Evolutionary conservation across 495 filamentous ascomycete genomes (phyloP).

Genomic region (Aspergillus asperescens): DNA sequence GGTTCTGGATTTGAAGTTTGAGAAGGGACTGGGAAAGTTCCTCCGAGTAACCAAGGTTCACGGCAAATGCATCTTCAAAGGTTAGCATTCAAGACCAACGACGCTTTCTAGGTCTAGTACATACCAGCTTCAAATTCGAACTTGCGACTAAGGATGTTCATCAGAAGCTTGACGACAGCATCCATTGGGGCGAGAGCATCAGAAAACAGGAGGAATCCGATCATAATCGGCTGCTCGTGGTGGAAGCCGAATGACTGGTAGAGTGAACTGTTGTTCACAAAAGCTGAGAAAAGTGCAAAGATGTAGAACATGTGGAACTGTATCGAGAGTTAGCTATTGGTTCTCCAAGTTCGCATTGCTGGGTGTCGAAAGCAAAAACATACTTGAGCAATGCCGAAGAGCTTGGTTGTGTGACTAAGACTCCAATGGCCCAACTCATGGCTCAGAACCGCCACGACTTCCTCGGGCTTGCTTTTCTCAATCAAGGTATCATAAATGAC

Average conservation of each 20-base stretch:
- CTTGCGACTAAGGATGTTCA: slow-evolving; percentile 90
- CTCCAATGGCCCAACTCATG: slow-evolving; percentile 98
- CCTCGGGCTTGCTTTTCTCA: slow-evolving; percentile 83
- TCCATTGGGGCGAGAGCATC: slow-evolving; percentile 90
- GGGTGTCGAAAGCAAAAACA: slow-evolving; percentile 13
- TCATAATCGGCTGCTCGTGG: slow-evolving; percentile 80
- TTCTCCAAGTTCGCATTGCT: neutral
- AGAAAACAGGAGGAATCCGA: slow-evolving; percentile 95
- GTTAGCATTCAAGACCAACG: neutral
- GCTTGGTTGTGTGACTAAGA: slow-evolving; percentile 85
- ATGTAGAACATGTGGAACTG: slow-evolving; percentile 90
- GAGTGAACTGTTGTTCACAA: slow-evolving; percentile 89
- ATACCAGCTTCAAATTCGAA: slow-evolving; percentile 94
- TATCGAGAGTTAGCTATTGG: slow-evolving; percentile 20
- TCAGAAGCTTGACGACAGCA: slow-evolving; percentile 81
- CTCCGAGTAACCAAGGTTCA: slow-evolving; percentile 74
- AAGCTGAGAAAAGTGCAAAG: slow-evolving; percentile 91
- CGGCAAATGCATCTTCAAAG: slow-evolving; percentile 67
- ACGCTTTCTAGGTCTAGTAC: slow-evolving; percentile 8
- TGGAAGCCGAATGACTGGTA: slow-evolving; percentile 89
- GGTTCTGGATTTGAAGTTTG: slow-evolving; percentile 96
- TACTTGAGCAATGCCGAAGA: slow-evolving; percentile 87
- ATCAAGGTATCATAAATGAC: slow-evolving; percentile 98
- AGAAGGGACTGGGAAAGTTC: slow-evolving; percentile 83
- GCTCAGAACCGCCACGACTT: slow-evolving; percentile 90